Base-by-base conservation (phyloP, 1,284 basidiomycete genomes). In the Taiwanofungus camphoratus region DNA sequence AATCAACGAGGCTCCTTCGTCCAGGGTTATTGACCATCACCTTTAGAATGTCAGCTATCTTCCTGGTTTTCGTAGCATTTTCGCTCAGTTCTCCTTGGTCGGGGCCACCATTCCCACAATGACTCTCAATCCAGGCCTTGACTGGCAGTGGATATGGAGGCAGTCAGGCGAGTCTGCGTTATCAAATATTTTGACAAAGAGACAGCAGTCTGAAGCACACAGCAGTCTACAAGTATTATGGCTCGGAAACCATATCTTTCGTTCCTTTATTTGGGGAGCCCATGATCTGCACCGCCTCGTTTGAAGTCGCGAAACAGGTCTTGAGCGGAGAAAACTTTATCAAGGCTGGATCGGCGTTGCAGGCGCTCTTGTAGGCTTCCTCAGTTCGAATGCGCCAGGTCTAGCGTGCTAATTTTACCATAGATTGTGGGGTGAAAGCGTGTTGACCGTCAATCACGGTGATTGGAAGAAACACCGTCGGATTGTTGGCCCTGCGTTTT, bases 131-230 rank as follows among this genome's bases (percentile, higher is more conserved):
- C 41, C 46, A 3, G 46, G 46, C 20, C 18, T 36, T 5, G 34
- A 48, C 35, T 48, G 46, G 46, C 37, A 39, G 3, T 48, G 46
- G 46, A 9, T 24, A 15, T 48, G 46, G 46, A 11, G 46, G 5
- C 27, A 32, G 3, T 29, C 30, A 4, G 38, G 46, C 41, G 12
- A 31, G 41, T 20, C 4, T n/a, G n/a, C n/a, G 30, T 30, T 23
- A 5, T 13, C n/a, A 9, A 5, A 12, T 11, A 13, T 9, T 21
- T 22, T 21, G 12, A 30, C 22, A 7, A 15, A 13, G 3, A 16
- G 21, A 13, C 8, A 22, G 11, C 6, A 5, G n/a, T 13, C 11
- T n/a, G n/a, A n/a, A n/a, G 3, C 9, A 20, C 30, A 3, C 1
- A 15, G 1, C 29, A 48, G 46, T 41, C 3, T 48, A 44, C 29